Conservation (phyloP, 2,329 filamentous ascomycete species). For the Phialophora tarda region DNA sequence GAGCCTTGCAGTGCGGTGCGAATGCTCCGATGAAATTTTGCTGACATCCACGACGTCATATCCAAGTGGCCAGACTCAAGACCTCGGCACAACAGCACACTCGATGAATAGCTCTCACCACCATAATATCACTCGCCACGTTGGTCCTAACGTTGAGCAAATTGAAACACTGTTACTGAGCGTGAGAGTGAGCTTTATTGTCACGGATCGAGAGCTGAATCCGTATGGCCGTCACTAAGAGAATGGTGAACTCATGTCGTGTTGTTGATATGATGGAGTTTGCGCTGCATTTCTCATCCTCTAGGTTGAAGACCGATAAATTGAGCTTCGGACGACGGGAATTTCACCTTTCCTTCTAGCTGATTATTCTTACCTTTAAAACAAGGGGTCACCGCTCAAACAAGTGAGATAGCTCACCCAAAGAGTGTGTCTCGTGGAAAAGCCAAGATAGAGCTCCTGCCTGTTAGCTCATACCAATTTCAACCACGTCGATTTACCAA, state of each 20-base stretch:
- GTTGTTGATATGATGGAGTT: constrained; percentile 30
- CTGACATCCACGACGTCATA: not conserved
- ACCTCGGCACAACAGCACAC: constrained; percentile 1
- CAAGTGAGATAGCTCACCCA: not conserved
- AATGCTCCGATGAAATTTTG: not conserved
- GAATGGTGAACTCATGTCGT: not conserved
- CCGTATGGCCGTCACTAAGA: not conserved
- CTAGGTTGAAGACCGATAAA: constrained; percentile 19
- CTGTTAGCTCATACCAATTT: constrained; percentile 5
- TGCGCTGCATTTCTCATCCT: constrained; percentile 39
- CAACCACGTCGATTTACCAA: constrained; percentile 1
- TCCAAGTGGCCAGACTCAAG: not conserved
- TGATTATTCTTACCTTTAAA: not conserved
- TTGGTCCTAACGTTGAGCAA: not conserved
- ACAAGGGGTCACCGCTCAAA: not conserved
- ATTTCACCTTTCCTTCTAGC: constrained; percentile 14
- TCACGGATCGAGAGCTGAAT: not conserved
- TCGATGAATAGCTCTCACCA: not conserved
- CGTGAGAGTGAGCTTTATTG: not conserved
- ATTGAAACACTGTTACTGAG: not conserved
- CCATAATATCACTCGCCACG: not conserved
- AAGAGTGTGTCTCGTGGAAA: not conserved
- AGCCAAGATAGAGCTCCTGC: not conserved
- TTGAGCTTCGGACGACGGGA: constrained; percentile 24
- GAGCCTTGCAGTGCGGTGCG: not conserved